A percentile compares a stretch with the other conserved stretches of the same genome.
These are phyloP conservation scores for Tetradesmus obliquus DNA, from an alignment of 139 green algal species.

Conservation along the genomic window DNA sequence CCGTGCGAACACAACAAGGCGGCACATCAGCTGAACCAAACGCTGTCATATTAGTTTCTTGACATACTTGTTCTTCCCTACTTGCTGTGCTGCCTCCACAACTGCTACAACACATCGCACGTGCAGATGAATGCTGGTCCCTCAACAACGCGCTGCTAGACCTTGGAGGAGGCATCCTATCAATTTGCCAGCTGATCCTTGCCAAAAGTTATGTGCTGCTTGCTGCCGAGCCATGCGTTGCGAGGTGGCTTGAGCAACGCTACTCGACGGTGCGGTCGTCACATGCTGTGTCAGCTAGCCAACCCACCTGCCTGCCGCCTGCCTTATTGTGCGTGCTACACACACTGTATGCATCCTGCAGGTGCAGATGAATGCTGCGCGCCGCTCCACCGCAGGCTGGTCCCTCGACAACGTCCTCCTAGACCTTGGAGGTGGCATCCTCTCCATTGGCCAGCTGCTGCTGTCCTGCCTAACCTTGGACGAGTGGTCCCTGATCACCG, in stretches of 20 bases:
- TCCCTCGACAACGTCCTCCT: conserved; percentile 64
- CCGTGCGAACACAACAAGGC: too few species aligned
- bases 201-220: too few species aligned
- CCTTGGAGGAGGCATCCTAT: conserved; percentile 63
- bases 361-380: conserved; percentile 51
- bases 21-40: too few species aligned
- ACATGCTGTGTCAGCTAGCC: too few species aligned
- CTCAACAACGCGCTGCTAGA: conserved; percentile 67
- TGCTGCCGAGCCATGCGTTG: too few species aligned
- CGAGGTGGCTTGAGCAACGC: too few species aligned
- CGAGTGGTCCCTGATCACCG: conserved; percentile 41
- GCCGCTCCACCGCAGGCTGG: conserved; percentile 64
- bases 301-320: too few species aligned
- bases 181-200: conserved; percentile 61
- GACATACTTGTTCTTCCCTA: too few species aligned
- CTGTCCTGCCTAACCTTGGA: conserved; percentile 50
- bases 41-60: too few species aligned
- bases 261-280: too few species aligned
- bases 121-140: conserved; percentile 60
- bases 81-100: too few species aligned
- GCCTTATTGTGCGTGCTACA: too few species aligned
- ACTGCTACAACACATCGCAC: neutral
- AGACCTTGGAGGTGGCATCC: conserved; percentile 65
- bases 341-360: neutral
- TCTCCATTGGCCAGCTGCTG: conserved; percentile 63